Evolutionary conservation across 352 stramenopile genomes (phyloP).

Genomic region (Elongisporangium undulatum): DNA sequence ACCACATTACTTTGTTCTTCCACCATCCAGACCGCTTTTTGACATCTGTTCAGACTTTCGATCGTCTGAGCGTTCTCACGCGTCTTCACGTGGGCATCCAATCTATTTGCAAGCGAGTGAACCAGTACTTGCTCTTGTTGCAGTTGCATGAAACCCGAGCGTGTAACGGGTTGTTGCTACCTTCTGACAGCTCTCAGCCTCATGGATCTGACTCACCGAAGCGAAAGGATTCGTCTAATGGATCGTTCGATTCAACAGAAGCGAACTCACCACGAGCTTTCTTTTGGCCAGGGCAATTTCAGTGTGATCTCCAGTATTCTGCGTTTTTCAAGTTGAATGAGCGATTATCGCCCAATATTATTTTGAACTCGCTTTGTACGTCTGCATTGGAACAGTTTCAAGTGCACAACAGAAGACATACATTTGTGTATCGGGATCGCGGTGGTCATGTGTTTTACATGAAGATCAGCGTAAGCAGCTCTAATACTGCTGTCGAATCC

Average conservation of each 20-base stretch:
- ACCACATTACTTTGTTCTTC: constrained; percentile 46
- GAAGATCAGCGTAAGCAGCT: constrained; percentile 58
- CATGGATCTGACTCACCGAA: constrained; percentile 39
- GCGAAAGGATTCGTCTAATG: constrained; percentile 22
- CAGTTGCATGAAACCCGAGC: constrained; percentile 82
- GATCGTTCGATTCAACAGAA: constrained; percentile 21
- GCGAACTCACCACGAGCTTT: constrained; percentile 22
- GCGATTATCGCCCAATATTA: constrained; percentile 68
- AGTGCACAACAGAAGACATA: constrained; percentile 84
- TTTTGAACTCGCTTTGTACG: constrained; percentile 79
- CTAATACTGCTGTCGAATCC: background rate
- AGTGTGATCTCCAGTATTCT: constrained; percentile 77
- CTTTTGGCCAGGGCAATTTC: constrained; percentile 86
- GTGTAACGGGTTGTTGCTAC: constrained; percentile 70
- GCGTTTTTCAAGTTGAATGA: constrained; percentile 80
- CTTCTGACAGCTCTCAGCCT: constrained; percentile 24
- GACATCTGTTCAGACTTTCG: constrained; percentile 16
- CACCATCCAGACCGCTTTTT: constrained; percentile 46
- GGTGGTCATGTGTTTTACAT: constrained; percentile 88
- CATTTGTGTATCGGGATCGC: constrained; percentile 86
- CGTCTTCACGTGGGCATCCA: constrained; percentile 67
- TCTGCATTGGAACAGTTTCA: constrained; percentile 87
- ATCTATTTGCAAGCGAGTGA: constrained; percentile 70
- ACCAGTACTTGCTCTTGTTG: constrained; percentile 78
- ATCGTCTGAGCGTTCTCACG: constrained; percentile 65